A percentile compares a stretch with the other conserved stretches of the same genome.
These are phyloP conservation scores for Dunaliella primolecta DNA, from an alignment of 139 green algal genomes.

Conservation along the genomic window DNA sequence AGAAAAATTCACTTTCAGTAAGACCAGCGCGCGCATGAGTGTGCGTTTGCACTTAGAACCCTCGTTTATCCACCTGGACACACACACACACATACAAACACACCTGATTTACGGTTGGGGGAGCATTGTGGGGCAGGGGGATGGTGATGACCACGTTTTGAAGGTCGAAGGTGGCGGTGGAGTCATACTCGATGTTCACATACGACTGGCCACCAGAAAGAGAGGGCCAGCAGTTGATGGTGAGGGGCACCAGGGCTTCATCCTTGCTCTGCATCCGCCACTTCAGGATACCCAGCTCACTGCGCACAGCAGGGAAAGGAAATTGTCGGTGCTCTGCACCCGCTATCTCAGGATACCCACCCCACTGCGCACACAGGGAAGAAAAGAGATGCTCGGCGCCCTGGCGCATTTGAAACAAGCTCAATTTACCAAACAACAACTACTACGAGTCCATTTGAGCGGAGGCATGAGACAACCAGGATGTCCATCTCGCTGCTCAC, in stretches of 20 bases:
- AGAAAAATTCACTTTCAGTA: too few species aligned
- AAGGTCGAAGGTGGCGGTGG: constrained; percentile 76
- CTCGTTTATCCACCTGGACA: neutral
- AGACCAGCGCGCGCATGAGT: too few species aligned
- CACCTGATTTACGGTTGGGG: constrained; percentile 71
- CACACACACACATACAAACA: neutral
- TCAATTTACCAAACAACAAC: too few species aligned
- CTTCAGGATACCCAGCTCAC: constrained; percentile 92
- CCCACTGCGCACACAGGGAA: too few species aligned
- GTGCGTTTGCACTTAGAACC: too few species aligned
- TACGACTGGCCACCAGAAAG: constrained; percentile 82
- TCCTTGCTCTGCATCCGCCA: constrained; percentile 84
- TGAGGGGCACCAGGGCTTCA: constrained; percentile 67
- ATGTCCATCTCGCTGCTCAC: too few species aligned
- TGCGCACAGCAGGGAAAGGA: neutral
- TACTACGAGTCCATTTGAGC: too few species aligned
- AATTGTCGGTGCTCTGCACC: constrained; percentile 59
- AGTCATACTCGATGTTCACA: constrained; percentile 99
- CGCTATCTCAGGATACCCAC: constrained; percentile 98
- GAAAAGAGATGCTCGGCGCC: too few species aligned
- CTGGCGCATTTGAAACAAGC: too few species aligned
- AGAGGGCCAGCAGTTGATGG: constrained; percentile 96
- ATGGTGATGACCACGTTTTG: constrained; percentile 91
- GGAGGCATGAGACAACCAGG: too few species aligned
- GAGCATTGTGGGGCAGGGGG: constrained; percentile 53